Percentiles rank a stretch among this genome's conserved stretches.
phyloP scores from a whole-genome alignment of 345 rosid genomes.

The Iberis pinnata region DNA sequence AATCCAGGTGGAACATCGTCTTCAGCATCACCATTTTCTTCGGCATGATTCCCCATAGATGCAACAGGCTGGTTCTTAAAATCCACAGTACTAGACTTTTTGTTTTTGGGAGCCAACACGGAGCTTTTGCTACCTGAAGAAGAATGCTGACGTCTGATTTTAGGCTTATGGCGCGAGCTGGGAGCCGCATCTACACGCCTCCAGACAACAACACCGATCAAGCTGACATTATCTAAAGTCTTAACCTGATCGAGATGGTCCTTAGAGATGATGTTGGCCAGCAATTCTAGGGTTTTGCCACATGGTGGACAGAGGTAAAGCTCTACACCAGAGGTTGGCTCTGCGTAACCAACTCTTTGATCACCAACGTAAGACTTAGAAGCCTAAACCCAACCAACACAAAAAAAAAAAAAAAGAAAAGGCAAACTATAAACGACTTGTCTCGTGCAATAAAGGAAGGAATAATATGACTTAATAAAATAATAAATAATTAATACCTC shows the following conservation, averaged over 20 bases:
- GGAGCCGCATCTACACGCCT: slow-evolving; percentile 45
- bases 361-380: slow-evolving; percentile 64
- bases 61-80: slow-evolving; percentile 12
- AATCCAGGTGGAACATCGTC: slow-evolving; percentile 93
- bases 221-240: slow-evolving; percentile 50
- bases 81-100: slow-evolving; percentile 2
- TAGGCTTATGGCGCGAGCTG: slow-evolving; percentile 42
- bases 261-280: slow-evolving; percentile 60
- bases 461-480: not conserved
- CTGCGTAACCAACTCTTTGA: slow-evolving; percentile 80
- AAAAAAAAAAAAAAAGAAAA: not conserved
- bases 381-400: slow-evolving; percentile 45
- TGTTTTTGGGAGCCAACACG: slow-evolving; percentile 13
- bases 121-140: slow-evolving; percentile 22
- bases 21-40: slow-evolving; percentile 14
- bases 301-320: slow-evolving; percentile 77
- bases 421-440: not conserved
- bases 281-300: slow-evolving; percentile 47
- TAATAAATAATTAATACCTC: slow-evolving; percentile 43
- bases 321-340: slow-evolving; percentile 74
- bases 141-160: slow-evolving; percentile 30
- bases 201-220: slow-evolving; percentile 92
- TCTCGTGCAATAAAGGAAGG: too few relatives aligned
- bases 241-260: slow-evolving; percentile 54
- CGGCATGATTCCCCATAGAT: slow-evolving; percentile 4